phyloP scores from a whole-genome alignment of 2,329 filamentous ascomycete genomes.

The Paecilomyces variotii region DNA sequence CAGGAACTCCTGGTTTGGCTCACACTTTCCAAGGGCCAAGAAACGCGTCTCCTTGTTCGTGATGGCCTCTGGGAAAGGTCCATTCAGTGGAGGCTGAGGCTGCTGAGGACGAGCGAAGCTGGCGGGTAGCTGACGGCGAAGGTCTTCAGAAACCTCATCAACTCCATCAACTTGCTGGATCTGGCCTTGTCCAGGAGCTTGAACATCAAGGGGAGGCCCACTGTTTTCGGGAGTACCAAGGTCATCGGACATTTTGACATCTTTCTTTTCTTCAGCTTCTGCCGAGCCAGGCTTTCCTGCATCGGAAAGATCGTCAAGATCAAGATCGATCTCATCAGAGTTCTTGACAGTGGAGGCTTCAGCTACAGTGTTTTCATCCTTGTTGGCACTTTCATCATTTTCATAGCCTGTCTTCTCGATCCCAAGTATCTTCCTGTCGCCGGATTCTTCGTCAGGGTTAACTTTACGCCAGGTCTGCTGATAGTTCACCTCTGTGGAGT shows the following conservation, averaged over 20 bases:
- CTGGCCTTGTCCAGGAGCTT: not conserved
- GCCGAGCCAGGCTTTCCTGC: not conserved
- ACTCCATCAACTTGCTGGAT: slow-evolving; percentile 1
- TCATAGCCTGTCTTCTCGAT: slow-evolving; percentile 10
- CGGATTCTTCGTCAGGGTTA: slow-evolving; percentile 20
- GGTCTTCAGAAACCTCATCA: slow-evolving; percentile 48
- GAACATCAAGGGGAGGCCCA: not conserved
- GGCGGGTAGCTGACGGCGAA: slow-evolving; percentile 68
- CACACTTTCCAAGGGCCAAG: slow-evolving; percentile 84
- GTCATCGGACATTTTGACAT: slow-evolving; percentile 31
- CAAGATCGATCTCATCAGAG: slow-evolving; percentile 63
- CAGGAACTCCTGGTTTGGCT: slow-evolving; percentile 70
- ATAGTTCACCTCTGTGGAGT: slow-evolving; percentile 16
- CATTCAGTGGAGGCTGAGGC: slow-evolving; percentile 28
- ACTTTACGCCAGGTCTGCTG: slow-evolving; percentile 33
- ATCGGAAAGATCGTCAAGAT: slow-evolving; percentile 49
- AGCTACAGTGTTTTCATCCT: slow-evolving; percentile 15
- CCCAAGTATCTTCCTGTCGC: slow-evolving; percentile 14
- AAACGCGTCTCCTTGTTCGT: slow-evolving; percentile 75
- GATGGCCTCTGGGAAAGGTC: slow-evolving; percentile 63
- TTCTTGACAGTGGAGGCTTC: slow-evolving; percentile 39
- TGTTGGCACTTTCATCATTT: slow-evolving; percentile 6
- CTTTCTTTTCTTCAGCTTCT: slow-evolving; percentile 2
- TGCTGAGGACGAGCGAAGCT: slow-evolving; percentile 53
- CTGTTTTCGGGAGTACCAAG: slow-evolving; percentile 28